Evolutionary conservation across 805 yeast species (phyloP).

Genomic region (Kodamaea hsintzibuensis): DNA sequence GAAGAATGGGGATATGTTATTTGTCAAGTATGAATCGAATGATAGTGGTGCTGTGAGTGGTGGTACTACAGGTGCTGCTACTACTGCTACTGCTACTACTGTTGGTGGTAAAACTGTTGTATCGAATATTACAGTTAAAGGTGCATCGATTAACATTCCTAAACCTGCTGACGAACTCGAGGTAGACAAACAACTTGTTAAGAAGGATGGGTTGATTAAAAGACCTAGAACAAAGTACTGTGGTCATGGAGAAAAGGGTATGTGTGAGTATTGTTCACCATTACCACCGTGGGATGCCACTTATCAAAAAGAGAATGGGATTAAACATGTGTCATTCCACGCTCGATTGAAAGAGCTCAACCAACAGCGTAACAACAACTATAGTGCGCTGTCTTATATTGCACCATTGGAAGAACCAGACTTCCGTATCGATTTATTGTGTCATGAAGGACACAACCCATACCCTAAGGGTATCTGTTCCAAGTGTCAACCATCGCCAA

Average conservation of each 20-base stretch:
- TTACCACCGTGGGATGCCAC: conserved; percentile 90
- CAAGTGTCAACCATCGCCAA: conserved; percentile 94
- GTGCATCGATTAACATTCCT: conserved; percentile 5
- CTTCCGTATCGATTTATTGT: conserved; percentile 61
- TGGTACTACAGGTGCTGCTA: conserved; percentile 18
- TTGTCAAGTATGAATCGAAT: conserved; percentile 35
- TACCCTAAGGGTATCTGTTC: conserved; percentile 96
- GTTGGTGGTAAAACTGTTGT: neutral
- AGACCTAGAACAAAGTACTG: conserved; percentile 67
- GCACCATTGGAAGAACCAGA: conserved; percentile 76
- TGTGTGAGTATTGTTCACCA: conserved; percentile 98
- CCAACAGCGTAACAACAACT: conserved; percentile 62
- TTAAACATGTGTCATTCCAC: conserved; percentile 88
- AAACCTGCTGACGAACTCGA: conserved; percentile 30
- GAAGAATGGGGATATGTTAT: conserved; percentile 61
- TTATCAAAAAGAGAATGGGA: conserved; percentile 70
- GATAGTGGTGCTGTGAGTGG: conserved; percentile 14
- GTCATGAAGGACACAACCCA: conserved; percentile 82
- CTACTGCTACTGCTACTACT: neutral
- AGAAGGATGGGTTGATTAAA: conserved; percentile 68
- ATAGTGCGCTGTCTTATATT: conserved; percentile 62
- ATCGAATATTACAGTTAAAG: neutral
- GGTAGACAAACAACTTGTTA: conserved; percentile 67
- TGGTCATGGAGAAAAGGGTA: conserved; percentile 87
- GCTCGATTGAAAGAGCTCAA: conserved; percentile 75